Conservation (phyloP, 177 flowering plant genomes). For the Vitis hybrid region DNA sequence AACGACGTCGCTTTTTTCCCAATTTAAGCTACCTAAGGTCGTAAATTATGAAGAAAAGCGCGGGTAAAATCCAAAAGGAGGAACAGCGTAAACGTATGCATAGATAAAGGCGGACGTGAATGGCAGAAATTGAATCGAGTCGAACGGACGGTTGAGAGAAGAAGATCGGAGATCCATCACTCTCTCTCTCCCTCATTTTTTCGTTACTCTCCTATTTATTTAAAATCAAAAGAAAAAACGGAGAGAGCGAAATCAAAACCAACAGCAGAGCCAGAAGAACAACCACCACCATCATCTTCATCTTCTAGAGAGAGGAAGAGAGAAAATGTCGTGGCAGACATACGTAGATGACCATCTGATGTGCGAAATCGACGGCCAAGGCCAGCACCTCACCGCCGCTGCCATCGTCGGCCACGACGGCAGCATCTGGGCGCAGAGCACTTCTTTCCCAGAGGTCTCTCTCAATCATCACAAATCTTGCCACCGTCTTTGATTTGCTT, state of each 20-base stretch:
- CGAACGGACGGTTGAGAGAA: constrained; percentile 16
- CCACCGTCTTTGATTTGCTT: no score
- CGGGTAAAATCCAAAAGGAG: not conserved
- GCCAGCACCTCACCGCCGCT: constrained; percentile 50
- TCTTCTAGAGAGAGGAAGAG: not conserved
- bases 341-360: constrained; percentile 75
- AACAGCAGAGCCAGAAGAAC: not conserved
- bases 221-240: constrained; percentile 1
- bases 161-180: not conserved
- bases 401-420: constrained; percentile 75
- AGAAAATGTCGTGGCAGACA: constrained; percentile 72
- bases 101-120: constrained; percentile 32
- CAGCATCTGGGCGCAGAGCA: constrained; percentile 74
- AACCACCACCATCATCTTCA: not conserved
- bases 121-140: constrained; percentile 21
- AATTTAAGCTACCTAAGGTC: no score
- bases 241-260: not conserved
- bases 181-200: not conserved
- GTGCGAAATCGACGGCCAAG: constrained; percentile 63
- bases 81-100: constrained; percentile 4
- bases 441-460: constrained; percentile 52
- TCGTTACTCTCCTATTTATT: no score
- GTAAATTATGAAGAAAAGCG: no score
- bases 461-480: no score
- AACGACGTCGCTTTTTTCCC: not conserved